Percentiles rank a stretch among this genome's conserved stretches.
Evolutionary conservation across 345 rosid genomes (phyloP).

Genomic region (Populus nigra): DNA sequence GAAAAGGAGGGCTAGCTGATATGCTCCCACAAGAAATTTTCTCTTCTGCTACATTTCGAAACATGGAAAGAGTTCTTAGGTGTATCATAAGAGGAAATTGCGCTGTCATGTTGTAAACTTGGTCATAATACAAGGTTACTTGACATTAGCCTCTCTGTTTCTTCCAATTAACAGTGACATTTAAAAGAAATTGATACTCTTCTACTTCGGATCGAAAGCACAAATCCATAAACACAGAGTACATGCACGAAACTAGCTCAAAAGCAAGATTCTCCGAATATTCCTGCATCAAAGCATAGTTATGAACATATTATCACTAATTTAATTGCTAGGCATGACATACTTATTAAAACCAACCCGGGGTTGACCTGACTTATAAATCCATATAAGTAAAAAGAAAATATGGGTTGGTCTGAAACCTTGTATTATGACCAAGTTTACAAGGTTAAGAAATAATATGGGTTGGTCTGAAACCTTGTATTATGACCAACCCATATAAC

Average conservation of each 20-base stretch:
- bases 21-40: not conserved
- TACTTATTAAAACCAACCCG: too few species aligned
- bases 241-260: not conserved
- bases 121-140: not conserved
- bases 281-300: not conserved
- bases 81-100: not conserved
- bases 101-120: not conserved
- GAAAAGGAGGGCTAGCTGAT: not conserved
- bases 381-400: too few species aligned
- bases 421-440: too few species aligned
- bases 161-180: too few species aligned
- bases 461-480: too few species aligned
- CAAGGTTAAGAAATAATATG: too few species aligned
- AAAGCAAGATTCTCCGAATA: not conserved
- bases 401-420: too few species aligned
- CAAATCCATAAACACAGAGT: not conserved
- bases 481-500: too few species aligned
- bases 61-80: not conserved
- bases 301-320: not conserved
- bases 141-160: not conserved
- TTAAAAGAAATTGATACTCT: not conserved
- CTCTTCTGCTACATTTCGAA: not conserved
- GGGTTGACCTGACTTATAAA: fast-evolving
- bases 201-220: not conserved
- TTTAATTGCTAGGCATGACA: not conserved